phyloP scores from a whole-genome alignment of 768 basidiomycete genomes.

The Amanita jacksonii region DNA sequence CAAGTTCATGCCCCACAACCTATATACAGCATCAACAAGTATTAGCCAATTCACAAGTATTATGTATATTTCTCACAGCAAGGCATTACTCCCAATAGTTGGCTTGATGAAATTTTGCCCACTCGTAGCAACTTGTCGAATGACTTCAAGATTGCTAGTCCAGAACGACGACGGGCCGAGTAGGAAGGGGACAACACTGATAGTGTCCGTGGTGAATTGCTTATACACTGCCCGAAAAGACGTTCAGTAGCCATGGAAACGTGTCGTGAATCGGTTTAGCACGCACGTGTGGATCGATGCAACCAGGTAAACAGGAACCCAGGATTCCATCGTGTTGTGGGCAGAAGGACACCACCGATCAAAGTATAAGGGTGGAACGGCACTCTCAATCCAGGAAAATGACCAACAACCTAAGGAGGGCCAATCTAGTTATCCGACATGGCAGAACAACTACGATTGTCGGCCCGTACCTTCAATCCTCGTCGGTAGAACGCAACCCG shows the following conservation, averaged over 20 bases:
- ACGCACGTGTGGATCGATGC: conserved; percentile 16
- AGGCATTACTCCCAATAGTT: conserved; percentile 9
- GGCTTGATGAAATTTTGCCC: conserved; percentile 17
- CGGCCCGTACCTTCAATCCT: not conserved
- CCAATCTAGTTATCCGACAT: not conserved
- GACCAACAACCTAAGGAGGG: conserved; percentile 13
- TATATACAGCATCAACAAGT: not conserved
- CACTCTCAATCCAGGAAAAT: conserved; percentile 18
- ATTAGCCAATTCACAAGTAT: not conserved
- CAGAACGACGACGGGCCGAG: conserved; percentile 14
- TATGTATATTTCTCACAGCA: conserved; percentile 11
- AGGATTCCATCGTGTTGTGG: conserved; percentile 21
- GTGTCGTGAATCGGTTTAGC: too few species aligned
- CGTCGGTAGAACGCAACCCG: not conserved
- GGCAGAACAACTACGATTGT: not conserved
- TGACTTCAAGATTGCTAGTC: conserved; percentile 21
- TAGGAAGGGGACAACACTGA: conserved; percentile 17
- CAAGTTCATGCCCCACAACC: conserved; percentile 27
- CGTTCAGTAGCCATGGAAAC: conserved; percentile 2
- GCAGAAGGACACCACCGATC: conserved; percentile 18
- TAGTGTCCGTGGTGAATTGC: conserved; percentile 13
- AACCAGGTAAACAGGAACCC: conserved; percentile 18
- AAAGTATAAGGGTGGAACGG: conserved; percentile 20
- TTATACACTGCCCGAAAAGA: not conserved
- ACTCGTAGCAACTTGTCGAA: conserved; percentile 16